Evolutionary conservation across 768 basidiomycete genomes (phyloP).

Genomic region (Clavulina sp.): DNA sequence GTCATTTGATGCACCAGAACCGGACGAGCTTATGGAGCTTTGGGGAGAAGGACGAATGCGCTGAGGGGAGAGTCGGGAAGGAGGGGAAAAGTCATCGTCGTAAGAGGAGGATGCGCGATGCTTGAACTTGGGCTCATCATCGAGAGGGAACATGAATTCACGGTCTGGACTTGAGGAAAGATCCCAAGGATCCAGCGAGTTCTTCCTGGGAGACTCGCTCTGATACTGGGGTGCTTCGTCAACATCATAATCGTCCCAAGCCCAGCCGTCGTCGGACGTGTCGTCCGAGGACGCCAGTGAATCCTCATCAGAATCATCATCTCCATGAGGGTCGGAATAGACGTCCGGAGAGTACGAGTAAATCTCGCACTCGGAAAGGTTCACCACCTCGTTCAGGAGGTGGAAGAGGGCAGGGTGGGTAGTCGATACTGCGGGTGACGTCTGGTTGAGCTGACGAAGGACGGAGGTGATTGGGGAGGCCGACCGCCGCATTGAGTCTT

Average conservation of each 20-base stretch:
- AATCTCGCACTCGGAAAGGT: conserved; percentile 82
- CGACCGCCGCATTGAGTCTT: conserved; percentile 10
- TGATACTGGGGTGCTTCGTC: conserved; percentile 28
- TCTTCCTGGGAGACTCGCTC: conserved; percentile 30
- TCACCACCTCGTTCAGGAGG: conserved; percentile 77
- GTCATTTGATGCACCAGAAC: neutral
- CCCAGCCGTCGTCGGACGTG: neutral
- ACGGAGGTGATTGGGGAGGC: neutral
- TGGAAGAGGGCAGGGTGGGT: conserved; percentile 82
- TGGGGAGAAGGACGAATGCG: neutral
- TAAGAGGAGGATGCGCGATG: conserved; percentile 32
- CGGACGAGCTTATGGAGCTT: neutral
- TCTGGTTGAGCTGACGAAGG: neutral
- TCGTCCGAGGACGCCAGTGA: conserved; percentile 11
- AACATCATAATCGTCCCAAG: conserved; percentile 45
- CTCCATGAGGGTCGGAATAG: conserved; percentile 84
- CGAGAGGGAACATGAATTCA: neutral
- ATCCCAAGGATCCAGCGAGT: conserved; percentile 46
- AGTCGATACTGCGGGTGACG: conserved; percentile 26
- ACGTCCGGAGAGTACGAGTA: conserved; percentile 88
- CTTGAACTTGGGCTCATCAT: too few species aligned
- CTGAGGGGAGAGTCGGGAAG: conserved; percentile 3
- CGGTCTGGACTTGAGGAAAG: too few species aligned
- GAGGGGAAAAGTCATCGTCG: conserved; percentile 37
- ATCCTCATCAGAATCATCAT: conserved; percentile 18